Evolutionary conservation across 2,329 filamentous ascomycete species (phyloP).

Genomic region (Fusarium sp.): DNA sequence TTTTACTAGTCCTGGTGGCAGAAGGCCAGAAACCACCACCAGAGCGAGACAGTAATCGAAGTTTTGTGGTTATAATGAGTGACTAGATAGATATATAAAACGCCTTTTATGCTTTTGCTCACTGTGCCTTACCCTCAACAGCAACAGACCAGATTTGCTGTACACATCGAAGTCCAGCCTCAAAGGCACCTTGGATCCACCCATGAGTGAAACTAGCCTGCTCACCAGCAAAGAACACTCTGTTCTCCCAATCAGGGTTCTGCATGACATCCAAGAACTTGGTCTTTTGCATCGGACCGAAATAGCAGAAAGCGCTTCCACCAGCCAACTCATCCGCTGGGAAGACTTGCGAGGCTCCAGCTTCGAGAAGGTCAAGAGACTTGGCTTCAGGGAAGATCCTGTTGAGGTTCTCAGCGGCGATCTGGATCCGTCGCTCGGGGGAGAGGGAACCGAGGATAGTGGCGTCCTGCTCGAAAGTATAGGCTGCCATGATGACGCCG

Average conservation of each 20-base stretch:
- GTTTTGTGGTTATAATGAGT: too few species aligned
- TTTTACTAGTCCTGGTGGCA: too few species aligned
- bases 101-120: not conserved
- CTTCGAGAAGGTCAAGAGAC: not conserved
- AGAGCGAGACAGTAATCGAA: accelerated
- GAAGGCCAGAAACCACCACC: too few species aligned
- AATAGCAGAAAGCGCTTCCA: not conserved
- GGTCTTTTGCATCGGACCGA: not conserved
- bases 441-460: not conserved
- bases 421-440: not conserved
- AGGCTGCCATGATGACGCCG: not conserved
- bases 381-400: not conserved
- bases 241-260: not conserved
- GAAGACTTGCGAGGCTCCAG: not conserved
- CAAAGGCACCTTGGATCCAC: not conserved
- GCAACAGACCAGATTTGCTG: not conserved
- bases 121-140: not conserved
- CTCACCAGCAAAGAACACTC: not conserved
- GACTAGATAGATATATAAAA: too few species aligned
- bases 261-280: not conserved
- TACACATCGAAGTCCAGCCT: not conserved
- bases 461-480: not conserved
- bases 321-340: not conserved
- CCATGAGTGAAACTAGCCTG: not conserved
- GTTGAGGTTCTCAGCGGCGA: not conserved